Base-by-base conservation (phyloP, 108 stramenopile genomes). In the Phaeodactylum tricornutum region DNA sequence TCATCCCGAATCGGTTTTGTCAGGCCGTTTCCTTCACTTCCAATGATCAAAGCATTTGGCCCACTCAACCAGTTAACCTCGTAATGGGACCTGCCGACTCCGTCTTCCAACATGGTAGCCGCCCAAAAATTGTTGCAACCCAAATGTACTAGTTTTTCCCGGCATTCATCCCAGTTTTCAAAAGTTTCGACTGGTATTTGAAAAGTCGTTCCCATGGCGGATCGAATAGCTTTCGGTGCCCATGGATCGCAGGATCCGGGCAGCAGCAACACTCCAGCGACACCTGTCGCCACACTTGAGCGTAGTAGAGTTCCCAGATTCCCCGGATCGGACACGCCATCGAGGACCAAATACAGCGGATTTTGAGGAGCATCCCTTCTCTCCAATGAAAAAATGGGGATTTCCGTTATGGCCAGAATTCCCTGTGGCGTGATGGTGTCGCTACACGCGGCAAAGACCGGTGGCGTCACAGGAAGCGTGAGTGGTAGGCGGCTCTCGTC, bases 251-350 rank as follows among this genome's bases (percentile, higher is more conserved):
- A 85, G 32, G 73, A 68, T 38, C 62, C 77, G 16, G 81, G 81
- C 36, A 92, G 40, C 21, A 92, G 47, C 9, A 82, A 29, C 32
- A 92, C 67, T 15, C 66, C 81, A 2, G 75, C 53, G 17, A 71
- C 76, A 42, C 80, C 64, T 0, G 74, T 62, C 23, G 90, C 90
- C n/a, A 71, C 62, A 20, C 69, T 59, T 8, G 81, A 62, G 42
- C 90, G 61, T 14, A 87, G 40, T 26, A 92, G 55, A 5, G 86
- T 87, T 5, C 90, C 90, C 15, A 87, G 64, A 69, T 92, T 92
- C 14, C 90, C 90, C 25, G 90, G 90, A 54, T 92, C 90, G n/a
- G 69, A 67, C 16, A 92, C 68, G 25, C 81, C 90, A 69, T 92
- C 90, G 25, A 85, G 49, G 34, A 90, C 66, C 28, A 92, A 47